Conservation (phyloP, 257 asterid genomes). For the Capsicum baccatum region DNA sequence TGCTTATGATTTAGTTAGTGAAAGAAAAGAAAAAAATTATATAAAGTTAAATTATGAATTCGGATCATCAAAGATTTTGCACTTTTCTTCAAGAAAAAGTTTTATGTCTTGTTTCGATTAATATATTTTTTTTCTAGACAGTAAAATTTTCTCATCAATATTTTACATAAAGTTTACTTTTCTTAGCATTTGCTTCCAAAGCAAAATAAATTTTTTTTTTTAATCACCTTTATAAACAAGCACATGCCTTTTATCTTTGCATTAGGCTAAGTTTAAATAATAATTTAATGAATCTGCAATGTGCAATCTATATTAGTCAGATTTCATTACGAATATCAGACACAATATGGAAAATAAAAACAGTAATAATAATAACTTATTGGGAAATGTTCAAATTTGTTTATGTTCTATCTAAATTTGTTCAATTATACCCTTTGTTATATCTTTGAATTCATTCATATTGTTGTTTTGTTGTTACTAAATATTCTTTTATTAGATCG, state of each 20-base stretch:
- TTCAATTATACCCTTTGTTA: too few species aligned
- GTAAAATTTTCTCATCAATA: neutral
- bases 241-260: neutral
- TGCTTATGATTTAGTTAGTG: neutral
- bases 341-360: too few species aligned
- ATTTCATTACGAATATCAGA: too few species aligned
- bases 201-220: neutral
- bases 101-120: neutral
- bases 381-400: too few species aligned
- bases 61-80: neutral
- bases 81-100: neutral
- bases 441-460: too few species aligned
- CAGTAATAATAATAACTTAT: too few species aligned
- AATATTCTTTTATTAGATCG: too few species aligned
- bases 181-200: neutral
- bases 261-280: neutral
- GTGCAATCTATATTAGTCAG: too few species aligned
- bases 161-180: conserved; percentile 15
- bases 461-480: too few species aligned
- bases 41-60: neutral
- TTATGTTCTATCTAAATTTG: too few species aligned
- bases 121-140: neutral
- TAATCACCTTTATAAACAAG: neutral
- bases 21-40: neutral
- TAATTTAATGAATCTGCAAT: neutral